Evolutionary conservation across 768 basidiomycete genomes (phyloP), one percentile per base, ranked within the genome.

Genomic region (Lepiota brunneoincarnata): DNA sequence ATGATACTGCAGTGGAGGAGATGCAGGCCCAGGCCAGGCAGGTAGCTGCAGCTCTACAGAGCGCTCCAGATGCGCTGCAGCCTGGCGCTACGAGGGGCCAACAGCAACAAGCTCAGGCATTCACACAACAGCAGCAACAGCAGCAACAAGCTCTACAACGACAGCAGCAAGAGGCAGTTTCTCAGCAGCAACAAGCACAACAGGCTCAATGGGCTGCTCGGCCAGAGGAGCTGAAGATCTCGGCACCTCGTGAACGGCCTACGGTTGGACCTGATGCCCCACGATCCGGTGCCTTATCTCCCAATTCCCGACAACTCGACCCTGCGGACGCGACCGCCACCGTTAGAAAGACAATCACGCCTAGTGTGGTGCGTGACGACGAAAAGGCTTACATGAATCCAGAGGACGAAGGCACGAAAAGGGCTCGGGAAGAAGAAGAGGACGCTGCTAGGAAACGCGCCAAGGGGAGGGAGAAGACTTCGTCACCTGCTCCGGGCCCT

Each of bases 301-400:
- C 64, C 51, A 54, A 35, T 28, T 38, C 55, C 15, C 58, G 61
- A 28, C 58, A 55, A 21, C 69, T 85, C 55, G 93, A 93, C 67
- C 87, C 86, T 12, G 77, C 81, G 1, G 82, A 88, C 47, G 81
- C 72, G 5, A 80, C 73, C 1, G 93, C 91, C 64, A 93, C 93
- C 5, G 80, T 80, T 51, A 86, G 89, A 59, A 73, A 93, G 51
- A 87, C 83, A 9, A 84, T 81, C 54, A 95, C 92, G 0, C 93
- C 93, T 1, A 74, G 79, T 1, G 83, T 95, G 18, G 89, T 84
- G 10, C 84, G 87, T 14, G 82, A 82, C 15, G 76, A 69, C 26
- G 75, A 71, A 26, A 39, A n/a, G 14, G 15, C 21, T 21, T 18
- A 11, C 26, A 61, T 63, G 6, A 50, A 61, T 23, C 51, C 58